These are phyloP conservation scores for Dactylellina haptotyla DNA, from an alignment of 2,329 filamentous ascomycete genomes.

Conservation along the genomic window DNA sequence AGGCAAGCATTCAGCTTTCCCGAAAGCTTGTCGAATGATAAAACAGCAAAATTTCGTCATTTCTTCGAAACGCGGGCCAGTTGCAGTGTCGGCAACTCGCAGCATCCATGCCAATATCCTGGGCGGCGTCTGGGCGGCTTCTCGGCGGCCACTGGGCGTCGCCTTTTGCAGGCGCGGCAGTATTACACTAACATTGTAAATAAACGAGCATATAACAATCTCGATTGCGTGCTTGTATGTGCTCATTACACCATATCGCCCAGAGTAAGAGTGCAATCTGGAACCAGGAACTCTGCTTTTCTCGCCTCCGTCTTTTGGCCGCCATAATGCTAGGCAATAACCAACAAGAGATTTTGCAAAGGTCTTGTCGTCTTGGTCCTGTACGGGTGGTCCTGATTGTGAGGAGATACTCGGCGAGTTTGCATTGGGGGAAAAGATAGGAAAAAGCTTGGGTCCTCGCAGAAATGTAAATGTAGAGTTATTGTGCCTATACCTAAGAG, in stretches of 20 bases:
- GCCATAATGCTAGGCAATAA: background rate
- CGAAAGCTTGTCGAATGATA: constrained; percentile 53
- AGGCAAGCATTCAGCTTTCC: constrained; percentile 14
- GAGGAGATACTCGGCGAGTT: constrained; percentile 24
- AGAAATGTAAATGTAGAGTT: background rate
- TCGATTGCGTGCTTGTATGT: constrained; percentile 41
- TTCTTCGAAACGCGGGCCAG: background rate
- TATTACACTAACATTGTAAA: constrained; percentile 2
- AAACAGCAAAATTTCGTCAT: constrained; percentile 50
- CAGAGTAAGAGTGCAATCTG: constrained; percentile 26
- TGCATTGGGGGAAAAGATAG: constrained; percentile 6
- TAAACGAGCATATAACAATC: constrained; percentile 9
- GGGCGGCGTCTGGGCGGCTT: constrained; percentile 40
- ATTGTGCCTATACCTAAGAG: background rate
- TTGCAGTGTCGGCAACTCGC: background rate
- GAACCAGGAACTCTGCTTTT: background rate
- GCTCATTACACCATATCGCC: constrained; percentile 40
- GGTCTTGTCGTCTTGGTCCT: constrained; percentile 44
- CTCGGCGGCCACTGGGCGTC: constrained; percentile 30
- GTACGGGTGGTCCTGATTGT: background rate
- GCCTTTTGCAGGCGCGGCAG: constrained; percentile 23
- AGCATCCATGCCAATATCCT: constrained; percentile 39
- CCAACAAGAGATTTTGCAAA: constrained; percentile 2
- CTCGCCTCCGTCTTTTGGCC: constrained; percentile 17
- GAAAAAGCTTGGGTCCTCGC: constrained; percentile 11